Evolutionary conservation across 148 eudicot genomes (phyloP), one percentile per base, ranked within the genome.

Genomic region (Nepenthes gracilis): DNA sequence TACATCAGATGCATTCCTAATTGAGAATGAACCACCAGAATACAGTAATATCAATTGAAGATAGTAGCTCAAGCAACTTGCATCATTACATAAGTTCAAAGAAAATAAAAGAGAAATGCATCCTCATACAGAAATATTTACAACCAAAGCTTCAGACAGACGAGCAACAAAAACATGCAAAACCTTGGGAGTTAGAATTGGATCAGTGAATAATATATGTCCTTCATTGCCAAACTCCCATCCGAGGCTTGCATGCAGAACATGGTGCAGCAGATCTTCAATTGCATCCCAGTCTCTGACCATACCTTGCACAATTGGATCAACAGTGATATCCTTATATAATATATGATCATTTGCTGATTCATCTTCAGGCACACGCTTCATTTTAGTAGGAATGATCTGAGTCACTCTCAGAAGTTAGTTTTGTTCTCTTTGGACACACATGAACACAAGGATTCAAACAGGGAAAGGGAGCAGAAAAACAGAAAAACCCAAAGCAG

Each of bases 181-280:
- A 55, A 92, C 98, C 98, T 94, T 94, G 12, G 99, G 99, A 65
- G 87, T 94, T 43, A 81, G 75, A 40, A 94, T 95, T 47, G 99
- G 99, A 62, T 94, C 99, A 7, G 99, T 83, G 67, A 94, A 94
- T 66, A 94, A 70, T 64, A 94, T 94, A 45, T 94, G 95, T 15
- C 99, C 90, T 79, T 94, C 99, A 66, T 89, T 89, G 49, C 99
- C 99, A 14, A 89, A 79, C 69, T 94, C 99, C 99, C 99, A 94
- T 45, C 97, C 99, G 65, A 94, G 84, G 60, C 84, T 82, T 36
- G 67, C 60, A 61, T 94, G 89, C 33, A 94, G 62, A 63, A 89
- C 87, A 72, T 94, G 92, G 70, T 78, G 83, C 74, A 94, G 60
- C 48, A 94, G 74, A 84, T 94, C 99, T 81, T 94, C 99, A 84